Percentiles rank a stretch among this genome's conserved stretches.
Evolutionary conservation across 768 basidiomycete species (phyloP).

Genomic region (Rossbeevera mucosa): DNA sequence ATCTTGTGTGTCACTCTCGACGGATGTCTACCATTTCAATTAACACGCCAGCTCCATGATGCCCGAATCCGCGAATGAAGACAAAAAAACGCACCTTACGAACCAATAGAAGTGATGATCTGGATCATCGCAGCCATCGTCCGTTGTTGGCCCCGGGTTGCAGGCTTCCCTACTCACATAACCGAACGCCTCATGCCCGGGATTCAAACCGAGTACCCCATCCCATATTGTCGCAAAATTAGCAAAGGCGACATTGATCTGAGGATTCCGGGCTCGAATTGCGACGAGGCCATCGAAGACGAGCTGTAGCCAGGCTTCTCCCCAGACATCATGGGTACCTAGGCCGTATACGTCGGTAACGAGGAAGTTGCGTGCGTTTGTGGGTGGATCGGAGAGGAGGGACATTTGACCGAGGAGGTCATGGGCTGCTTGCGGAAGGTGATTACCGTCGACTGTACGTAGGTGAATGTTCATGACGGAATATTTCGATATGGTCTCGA

Average conservation of each 20-base stretch:
- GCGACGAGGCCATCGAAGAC: slow-evolving; percentile 39
- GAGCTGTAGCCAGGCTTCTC: slow-evolving; percentile 45
- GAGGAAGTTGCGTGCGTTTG: slow-evolving; percentile 47
- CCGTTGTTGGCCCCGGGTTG: slow-evolving; percentile 32
- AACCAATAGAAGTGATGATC: slow-evolving; percentile 55
- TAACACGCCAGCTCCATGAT: neutral
- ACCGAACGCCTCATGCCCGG: slow-evolving; percentile 47
- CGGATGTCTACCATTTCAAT: slow-evolving; percentile 37
- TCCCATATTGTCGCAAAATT: slow-evolving; percentile 49
- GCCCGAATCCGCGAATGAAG: neutral
- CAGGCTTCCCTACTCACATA: slow-evolving; percentile 40
- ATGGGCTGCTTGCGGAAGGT: slow-evolving; percentile 42
- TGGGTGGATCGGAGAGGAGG: slow-evolving; percentile 45
- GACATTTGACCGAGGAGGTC: slow-evolving; percentile 42
- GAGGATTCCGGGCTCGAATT: slow-evolving; percentile 29
- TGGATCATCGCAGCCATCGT: slow-evolving; percentile 36
- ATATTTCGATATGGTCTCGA: neutral
- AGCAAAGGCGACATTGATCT: slow-evolving; percentile 41
- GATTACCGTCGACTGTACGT: slow-evolving; percentile 40
- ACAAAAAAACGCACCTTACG: slow-evolving; percentile 33
- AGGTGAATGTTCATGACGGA: neutral
- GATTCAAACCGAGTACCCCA: slow-evolving; percentile 40
- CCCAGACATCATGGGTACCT: slow-evolving; percentile 36
- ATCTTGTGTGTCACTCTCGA: slow-evolving; percentile 46
- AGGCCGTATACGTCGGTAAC: slow-evolving; percentile 49